Base-by-base conservation (phyloP, 1,284 basidiomycete species). In the Leucoagaricus sp. region DNA sequence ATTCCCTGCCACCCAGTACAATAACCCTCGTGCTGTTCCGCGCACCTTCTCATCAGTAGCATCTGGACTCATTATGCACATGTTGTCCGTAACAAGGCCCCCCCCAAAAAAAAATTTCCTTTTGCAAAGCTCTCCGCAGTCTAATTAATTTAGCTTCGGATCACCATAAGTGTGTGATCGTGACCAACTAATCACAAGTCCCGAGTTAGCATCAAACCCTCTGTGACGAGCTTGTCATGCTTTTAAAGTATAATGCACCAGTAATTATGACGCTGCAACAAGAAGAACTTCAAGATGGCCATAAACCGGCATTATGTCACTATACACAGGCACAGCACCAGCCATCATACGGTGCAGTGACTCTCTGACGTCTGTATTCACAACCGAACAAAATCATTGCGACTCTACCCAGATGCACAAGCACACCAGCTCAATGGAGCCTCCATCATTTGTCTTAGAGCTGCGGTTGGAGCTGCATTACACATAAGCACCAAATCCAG, bases 141-240 rank as follows among this genome's bases (percentile, higher is more conserved):
- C 34, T 41, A 49, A 53, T 58, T 45, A 42, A 53, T 53, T 46
- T 48, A 23, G 13, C 51, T 49, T 33, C 51, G 50, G 57, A 58
- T 53, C 47, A 53, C 50, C 21, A 25, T 49, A 17, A 9, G 17
- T 12, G 7, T 7, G 7, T 38, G 50, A 38, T 49, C 45, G 28
- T 31, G 33, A 44, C 40, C 12, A 25, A 3, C 23, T 29, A 45
- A 44, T 59, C 54, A 26, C 6, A 21, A 26, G 7, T 38, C 23
- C 21, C 2, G 31, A 23, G n/a, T 40, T 15, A 26, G 8, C 3
- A 45, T 17, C 8, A 15, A 7, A 45, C 8, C 44, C n/a, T 5
- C n/a, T 40, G 5, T 28, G 44, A 13, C 21, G 44, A 42, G n/a
- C n/a, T n/a, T n/a, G n/a, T n/a, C n/a, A n/a, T n/a, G n/a, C n/a